Base-by-base conservation (phyloP, 1,284 basidiomycete genomes). In the Rhodotorula sp. region DNA sequence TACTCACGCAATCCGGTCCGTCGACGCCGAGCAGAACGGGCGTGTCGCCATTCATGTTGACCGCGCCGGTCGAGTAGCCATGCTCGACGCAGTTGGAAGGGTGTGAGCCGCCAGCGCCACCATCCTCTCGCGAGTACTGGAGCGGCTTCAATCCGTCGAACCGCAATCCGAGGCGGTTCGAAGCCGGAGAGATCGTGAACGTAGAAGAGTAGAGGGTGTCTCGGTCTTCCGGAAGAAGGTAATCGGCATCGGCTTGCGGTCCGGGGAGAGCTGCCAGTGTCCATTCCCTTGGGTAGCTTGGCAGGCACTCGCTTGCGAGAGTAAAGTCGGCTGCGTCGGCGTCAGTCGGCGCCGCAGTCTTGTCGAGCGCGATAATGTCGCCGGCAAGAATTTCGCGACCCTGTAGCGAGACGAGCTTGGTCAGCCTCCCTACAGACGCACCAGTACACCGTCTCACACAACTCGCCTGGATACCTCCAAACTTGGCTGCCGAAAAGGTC, bases 61-160 rank as follows among this genome's bases (percentile, higher is more conserved):
- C 79, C 2, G 86, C 84, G 7, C 87, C 88, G 31, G 83, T 81
- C 0, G 86, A 85, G 31, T 70, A 64, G 3, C 86, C 87, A 70
- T 89, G 88, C 26, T 71, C 70, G 48, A 89, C 84, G 62, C 90
- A 87, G 76, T 90, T 90, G 54, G 86, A 87, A 0, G 89, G 89
- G 79, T 91, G 90, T 18, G 87, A 86, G 0, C 89, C 89, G 12
- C 89, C 89, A 77, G 90, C 86, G 0, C 89, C 89, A 21, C 89
- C 89, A 64, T 84, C 86, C 23, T 79, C 72, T 52, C 89, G 83
- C 12, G 39, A 47, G 29, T 88, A 91, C 15, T 81, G 75, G 58
- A 90, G 84, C 23, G 68, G 68, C n/a, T 82, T 83, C 0, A 84
- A 80, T 2, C 84, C 83, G 10, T 80, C 79, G 26, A 82, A 78